phyloP scores from a whole-genome alignment of 441 rosid species.

The Kokia cookei region DNA sequence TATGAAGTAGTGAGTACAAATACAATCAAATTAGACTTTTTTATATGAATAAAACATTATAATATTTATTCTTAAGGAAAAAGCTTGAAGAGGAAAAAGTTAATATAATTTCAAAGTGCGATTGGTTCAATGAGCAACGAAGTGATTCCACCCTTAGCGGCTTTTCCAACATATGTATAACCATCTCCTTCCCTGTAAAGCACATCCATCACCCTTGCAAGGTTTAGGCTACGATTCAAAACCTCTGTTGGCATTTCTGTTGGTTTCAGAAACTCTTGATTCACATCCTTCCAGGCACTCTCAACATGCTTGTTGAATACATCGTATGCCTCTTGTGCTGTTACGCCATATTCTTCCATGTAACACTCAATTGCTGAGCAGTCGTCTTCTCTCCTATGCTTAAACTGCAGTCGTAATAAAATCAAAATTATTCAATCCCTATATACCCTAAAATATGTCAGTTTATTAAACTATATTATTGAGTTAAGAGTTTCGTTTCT shows the following conservation, averaged over 20 bases:
- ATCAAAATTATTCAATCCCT: neutral
- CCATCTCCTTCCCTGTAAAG: conserved; percentile 16
- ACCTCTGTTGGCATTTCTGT: conserved; percentile 2
- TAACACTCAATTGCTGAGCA: conserved; percentile 15
- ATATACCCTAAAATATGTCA: too few species aligned
- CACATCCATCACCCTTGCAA: conserved; percentile 4
- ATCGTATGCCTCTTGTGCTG: conserved; percentile 5
- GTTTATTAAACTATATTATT: too few species aligned
- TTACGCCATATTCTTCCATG: conserved; percentile 15
- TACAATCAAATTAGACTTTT: too few species aligned
- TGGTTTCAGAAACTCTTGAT: conserved; percentile 14
- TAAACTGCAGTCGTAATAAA: neutral
- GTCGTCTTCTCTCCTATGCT: conserved; percentile 20
- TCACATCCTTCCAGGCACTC: conserved; percentile 29
- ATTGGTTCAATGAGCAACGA: neutral
- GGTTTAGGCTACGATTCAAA: conserved; percentile 13
- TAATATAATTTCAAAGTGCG: neutral
- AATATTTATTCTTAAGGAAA: too few species aligned
- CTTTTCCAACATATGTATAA: neutral
- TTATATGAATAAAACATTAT: too few species aligned
- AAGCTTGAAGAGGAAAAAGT: neutral
- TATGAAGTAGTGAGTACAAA: too few species aligned
- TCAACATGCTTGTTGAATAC: neutral
- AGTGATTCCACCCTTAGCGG: neutral
- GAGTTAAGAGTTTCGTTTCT: neutral